Evolutionary conservation across 2,329 filamentous ascomycete genomes (phyloP), one percentile per base, ranked within the genome.

Genomic region (Neocatenulostroma microsporum): DNA sequence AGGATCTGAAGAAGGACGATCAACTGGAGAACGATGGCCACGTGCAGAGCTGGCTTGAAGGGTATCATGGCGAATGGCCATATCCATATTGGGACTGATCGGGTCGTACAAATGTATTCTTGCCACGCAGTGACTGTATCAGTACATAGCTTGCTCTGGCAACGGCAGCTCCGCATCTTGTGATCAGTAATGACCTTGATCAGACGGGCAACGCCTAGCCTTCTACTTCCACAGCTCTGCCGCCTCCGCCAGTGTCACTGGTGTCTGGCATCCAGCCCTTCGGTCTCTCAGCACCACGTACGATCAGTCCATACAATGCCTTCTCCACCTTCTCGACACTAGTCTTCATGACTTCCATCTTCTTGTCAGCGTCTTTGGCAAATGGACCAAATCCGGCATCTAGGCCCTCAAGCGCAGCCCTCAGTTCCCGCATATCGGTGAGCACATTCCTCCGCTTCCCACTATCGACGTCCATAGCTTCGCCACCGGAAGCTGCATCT

Each of bases 291-390:
- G 81, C 84, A 0, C 89, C 89, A 35, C 91, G 72, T 17, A 98
- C 84, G 20, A 82, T 78, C 48, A 95, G 76, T 3, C 87, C 86
- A 61, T 96, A 98, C 20, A 87, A 79, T 17, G 89, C 76, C 48
- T 77, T 80, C 71, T 98, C 91, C 9, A 98, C 91, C 70, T 98
- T 98, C 55, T 82, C 80, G 18, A 98, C 87, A 59, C 86, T 93
- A 55, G 76, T 76, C 53, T 80, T 74, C 83, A 95, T 94, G 1
- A 88, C 82, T 26, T 80, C 77, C 64, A 86, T 76, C 71, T 98
- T 98, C 63, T 81, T 81, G 31, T 76, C 69, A 47, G 84, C 80
- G 48, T 83, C 78, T 42, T 68, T 70, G 4, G 66, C 66, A 56
- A 83, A 69, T 49, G 67, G 69, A 67, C 67, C 65, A 67, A 56